A percentile compares a stretch with the other conserved stretches of the same genome.
Evolutionary conservation across 768 basidiomycete genomes (phyloP).

Genomic region (Lactifluus subvellereus): DNA sequence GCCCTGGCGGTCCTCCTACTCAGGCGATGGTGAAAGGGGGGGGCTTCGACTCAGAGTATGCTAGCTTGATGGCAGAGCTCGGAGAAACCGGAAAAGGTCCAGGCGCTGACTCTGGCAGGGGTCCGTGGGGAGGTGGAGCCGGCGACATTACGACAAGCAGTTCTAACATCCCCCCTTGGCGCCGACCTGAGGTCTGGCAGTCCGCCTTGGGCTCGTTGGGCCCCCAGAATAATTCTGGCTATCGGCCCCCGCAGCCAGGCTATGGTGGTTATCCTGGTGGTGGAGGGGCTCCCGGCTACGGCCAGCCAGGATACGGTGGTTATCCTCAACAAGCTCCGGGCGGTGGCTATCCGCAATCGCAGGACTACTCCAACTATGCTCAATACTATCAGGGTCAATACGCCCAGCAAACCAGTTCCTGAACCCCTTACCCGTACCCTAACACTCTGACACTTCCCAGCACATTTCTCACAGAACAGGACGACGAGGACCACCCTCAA

Average conservation of each 20-base stretch:
- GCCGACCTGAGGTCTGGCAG: constrained; percentile 84
- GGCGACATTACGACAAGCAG: constrained; percentile 53
- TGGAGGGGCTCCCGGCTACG: constrained; percentile 20
- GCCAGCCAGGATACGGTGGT: constrained; percentile 23
- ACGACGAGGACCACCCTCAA: constrained; percentile 23
- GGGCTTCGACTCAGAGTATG: constrained; percentile 97
- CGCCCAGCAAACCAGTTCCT: constrained; percentile 60
- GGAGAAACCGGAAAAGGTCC: constrained; percentile 70
- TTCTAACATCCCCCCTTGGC: constrained; percentile 84
- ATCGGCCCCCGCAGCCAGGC: constrained; percentile 67
- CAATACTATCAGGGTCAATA: constrained; percentile 89
- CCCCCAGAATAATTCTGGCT: constrained; percentile 41
- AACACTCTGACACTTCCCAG: constrained; percentile 25
- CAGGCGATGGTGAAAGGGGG: constrained; percentile 58
- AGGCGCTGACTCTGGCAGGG: constrained; percentile 48
- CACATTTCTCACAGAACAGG: constrained; percentile 26
- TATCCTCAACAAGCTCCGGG: constrained; percentile 12
- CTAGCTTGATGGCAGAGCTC: constrained; percentile 94
- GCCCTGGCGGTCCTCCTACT: constrained; percentile 43
- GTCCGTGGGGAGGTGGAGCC: constrained; percentile 55
- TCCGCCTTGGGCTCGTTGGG: constrained; percentile 38
- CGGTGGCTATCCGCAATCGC: constrained; percentile 36
- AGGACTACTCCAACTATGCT: constrained; percentile 79
- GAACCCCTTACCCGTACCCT: constrained; percentile 34
- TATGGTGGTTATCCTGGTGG: constrained; percentile 37